Percentiles rank a stretch among this genome's conserved stretches.
These are phyloP conservation scores for Populus hybrid DNA, from an alignment of 441 rosid genomes.

Conservation along the genomic window DNA sequence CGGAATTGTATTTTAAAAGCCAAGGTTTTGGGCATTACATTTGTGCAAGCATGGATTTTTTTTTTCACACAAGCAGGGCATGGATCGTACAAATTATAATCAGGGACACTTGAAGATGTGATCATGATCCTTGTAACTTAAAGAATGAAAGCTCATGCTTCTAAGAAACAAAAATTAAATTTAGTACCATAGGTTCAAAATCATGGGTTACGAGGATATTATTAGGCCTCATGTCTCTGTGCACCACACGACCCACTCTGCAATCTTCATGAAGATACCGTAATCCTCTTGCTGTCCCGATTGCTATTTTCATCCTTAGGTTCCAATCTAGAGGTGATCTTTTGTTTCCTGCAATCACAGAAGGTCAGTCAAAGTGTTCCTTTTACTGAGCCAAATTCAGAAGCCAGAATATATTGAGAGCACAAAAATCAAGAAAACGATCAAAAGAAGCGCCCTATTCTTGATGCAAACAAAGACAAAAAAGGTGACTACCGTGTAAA, in stretches of 20 bases:
- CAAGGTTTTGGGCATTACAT: neutral
- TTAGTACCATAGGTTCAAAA: slow-evolving; percentile 61
- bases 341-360: slow-evolving; percentile 37
- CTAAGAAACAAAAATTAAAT: neutral
- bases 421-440: neutral
- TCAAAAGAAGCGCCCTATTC: neutral
- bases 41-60: neutral
- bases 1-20: neutral
- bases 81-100: neutral
- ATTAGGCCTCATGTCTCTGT: slow-evolving; percentile 55
- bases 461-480: slow-evolving; percentile 1
- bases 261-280: slow-evolving; percentile 80
- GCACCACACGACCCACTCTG: slow-evolving; percentile 70
- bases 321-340: slow-evolving; percentile 42
- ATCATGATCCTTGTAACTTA: neutral
- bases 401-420: neutral
- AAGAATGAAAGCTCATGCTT: neutral
- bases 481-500: slow-evolving; percentile 48
- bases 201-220: slow-evolving; percentile 70
- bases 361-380: neutral
- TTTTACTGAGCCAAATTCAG: slow-evolving; percentile 8
- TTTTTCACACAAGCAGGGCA: neutral
- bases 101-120: neutral
- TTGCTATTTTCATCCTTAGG: slow-evolving; percentile 54
- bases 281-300: slow-evolving; percentile 65